phyloP scores from a whole-genome alignment of 108 stramenopile species.

The Nitzschia sp. region DNA sequence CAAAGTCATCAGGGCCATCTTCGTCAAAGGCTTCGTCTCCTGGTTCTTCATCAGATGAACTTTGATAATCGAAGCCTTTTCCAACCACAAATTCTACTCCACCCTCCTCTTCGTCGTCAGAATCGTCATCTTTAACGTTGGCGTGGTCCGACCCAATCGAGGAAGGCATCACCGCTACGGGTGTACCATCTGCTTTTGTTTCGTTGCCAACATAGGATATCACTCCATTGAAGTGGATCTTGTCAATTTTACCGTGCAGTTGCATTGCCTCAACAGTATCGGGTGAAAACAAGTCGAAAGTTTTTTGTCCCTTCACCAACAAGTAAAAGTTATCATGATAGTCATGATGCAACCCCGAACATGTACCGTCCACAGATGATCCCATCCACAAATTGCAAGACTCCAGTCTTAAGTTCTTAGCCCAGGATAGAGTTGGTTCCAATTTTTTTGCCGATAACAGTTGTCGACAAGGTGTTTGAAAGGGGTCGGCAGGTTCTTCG shows the following conservation, averaged over 20 bases:
- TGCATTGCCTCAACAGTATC: conserved; percentile 59
- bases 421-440: conserved; percentile 12
- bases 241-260: conserved; percentile 58
- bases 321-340: conserved; percentile 99
- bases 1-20: conserved; percentile 34
- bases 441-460: conserved; percentile 21
- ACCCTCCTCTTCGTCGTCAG: conserved; percentile 16
- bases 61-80: conserved; percentile 41
- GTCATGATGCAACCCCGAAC: conserved; percentile 95
- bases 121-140: conserved; percentile 48
- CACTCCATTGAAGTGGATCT: conserved; percentile 87
- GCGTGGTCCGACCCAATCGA: conserved; percentile 9
- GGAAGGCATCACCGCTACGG: conserved; percentile 20
- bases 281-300: conserved; percentile 81
- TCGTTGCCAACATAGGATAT: conserved; percentile 62
- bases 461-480: conserved; percentile 27
- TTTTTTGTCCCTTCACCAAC: conserved; percentile 79
- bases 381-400: conserved; percentile 91
- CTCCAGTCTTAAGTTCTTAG: conserved; percentile 8
- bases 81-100: conserved; percentile 30
- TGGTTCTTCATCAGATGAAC: conserved; percentile 24
- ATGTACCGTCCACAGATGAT: conserved; percentile 27
- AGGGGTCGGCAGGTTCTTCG: conserved; percentile 5
- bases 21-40: conserved; percentile 10
- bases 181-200: conserved; percentile 37